These are phyloP conservation scores for Ustilaginoidea virens DNA, from an alignment of 2,329 filamentous ascomycete genomes.

Conservation along the genomic window DNA sequence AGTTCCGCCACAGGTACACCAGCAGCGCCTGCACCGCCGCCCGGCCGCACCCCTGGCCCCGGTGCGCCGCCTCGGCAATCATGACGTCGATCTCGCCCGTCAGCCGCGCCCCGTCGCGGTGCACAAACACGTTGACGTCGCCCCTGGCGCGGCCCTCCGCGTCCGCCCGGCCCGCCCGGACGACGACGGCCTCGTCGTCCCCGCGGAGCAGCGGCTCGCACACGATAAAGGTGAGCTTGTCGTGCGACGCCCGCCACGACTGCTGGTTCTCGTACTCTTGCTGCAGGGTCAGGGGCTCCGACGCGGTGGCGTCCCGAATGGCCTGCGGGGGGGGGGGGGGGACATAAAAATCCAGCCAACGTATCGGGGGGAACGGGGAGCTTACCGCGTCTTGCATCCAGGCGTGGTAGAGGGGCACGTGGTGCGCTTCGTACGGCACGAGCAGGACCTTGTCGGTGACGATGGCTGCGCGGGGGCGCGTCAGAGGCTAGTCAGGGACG, in stretches of 20 bases:
- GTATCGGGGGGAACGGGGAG: background rate
- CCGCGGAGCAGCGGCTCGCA: slow-evolving; percentile 34
- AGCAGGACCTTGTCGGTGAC: slow-evolving; percentile 52
- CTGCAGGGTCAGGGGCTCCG: slow-evolving; percentile 61
- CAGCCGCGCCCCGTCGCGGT: slow-evolving; percentile 14
- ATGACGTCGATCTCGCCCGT: slow-evolving; percentile 76
- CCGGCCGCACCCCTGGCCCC: slow-evolving; percentile 48
- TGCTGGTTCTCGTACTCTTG: slow-evolving; percentile 84
- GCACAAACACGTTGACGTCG: slow-evolving; percentile 72
- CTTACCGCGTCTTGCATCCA: slow-evolving; percentile 78
- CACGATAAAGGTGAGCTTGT: slow-evolving; percentile 88
- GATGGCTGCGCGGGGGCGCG: slow-evolving; percentile 54
- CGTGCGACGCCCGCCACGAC: slow-evolving; percentile 67
- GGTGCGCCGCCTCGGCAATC: slow-evolving; percentile 48
- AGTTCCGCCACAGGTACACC: slow-evolving; percentile 44
- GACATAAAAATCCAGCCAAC: background rate
- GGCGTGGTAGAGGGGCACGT: slow-evolving; percentile 68
- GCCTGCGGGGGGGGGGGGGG: slow-evolving; percentile 25
- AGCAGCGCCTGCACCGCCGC: slow-evolving; percentile 54
- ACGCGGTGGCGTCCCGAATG: slow-evolving; percentile 74
- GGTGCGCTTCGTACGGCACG: slow-evolving; percentile 69
- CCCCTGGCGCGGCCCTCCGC: slow-evolving; percentile 45
- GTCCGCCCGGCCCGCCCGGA: slow-evolving; percentile 33
- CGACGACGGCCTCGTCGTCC: background rate
- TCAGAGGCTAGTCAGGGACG: too few relatives aligned